Conservation (phyloP, 257 asterid species). For the Lithospermum erythrorhizon region DNA sequence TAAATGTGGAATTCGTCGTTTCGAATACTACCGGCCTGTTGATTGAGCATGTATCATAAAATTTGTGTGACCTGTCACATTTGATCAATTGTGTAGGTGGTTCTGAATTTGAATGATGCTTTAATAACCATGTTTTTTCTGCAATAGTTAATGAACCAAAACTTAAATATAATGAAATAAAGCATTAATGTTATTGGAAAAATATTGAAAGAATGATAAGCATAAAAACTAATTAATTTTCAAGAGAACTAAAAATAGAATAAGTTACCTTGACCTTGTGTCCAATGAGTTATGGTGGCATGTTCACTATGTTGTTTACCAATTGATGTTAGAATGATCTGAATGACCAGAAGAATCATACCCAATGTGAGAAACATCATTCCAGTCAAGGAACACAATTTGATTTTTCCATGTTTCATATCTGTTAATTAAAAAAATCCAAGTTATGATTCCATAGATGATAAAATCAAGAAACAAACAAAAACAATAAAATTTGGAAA, state of each 20-base stretch:
- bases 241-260: too few relatives aligned
- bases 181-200: not conserved
- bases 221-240: too few relatives aligned
- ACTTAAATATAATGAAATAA: not conserved
- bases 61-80: not conserved
- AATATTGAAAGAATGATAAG: not conserved
- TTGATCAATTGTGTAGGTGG: not conserved
- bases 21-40: not conserved
- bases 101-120: not conserved
- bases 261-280: not conserved
- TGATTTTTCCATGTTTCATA: not conserved
- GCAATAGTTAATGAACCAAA: not conserved
- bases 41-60: slow-evolving; percentile 1
- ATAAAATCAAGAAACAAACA: not conserved
- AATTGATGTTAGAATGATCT: not conserved
- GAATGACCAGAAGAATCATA: not conserved
- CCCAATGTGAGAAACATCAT: not conserved
- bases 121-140: not conserved
- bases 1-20: not conserved
- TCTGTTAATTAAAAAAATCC: not conserved
- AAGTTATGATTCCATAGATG: not conserved
- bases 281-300: not conserved
- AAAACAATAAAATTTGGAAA: too few relatives aligned
- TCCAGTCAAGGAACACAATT: not conserved
- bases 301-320: not conserved